phyloP scores from a whole-genome alignment of 768 basidiomycete species.

The Melanogaster broomeanus region DNA sequence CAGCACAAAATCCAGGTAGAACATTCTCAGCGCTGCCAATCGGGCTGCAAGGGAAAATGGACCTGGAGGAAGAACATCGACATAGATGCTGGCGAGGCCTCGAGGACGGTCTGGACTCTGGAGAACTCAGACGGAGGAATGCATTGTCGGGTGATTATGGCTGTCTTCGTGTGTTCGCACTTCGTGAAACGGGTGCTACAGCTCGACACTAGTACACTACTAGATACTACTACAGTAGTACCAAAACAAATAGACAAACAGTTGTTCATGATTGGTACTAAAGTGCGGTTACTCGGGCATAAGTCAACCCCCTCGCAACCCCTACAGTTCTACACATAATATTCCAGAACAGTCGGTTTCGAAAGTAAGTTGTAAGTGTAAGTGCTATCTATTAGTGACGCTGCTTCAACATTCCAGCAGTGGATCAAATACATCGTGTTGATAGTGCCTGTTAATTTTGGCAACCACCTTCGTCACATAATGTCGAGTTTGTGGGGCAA shows the following conservation, averaged over 20 bases:
- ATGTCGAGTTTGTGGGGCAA: too few species aligned
- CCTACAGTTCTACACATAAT: too few species aligned
- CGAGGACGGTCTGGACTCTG: conserved; percentile 67
- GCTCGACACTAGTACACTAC: conserved; percentile 61
- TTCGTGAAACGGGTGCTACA: conserved; percentile 23
- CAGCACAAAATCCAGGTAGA: conserved; percentile 17
- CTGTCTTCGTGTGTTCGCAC: not conserved
- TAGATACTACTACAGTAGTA: too few species aligned
- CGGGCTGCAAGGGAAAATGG: conserved; percentile 86
- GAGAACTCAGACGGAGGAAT: conserved; percentile 81
- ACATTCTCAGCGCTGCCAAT: conserved; percentile 45
- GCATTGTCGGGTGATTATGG: conserved; percentile 64
- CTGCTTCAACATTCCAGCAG: too few species aligned
- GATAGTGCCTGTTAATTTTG: too few species aligned
- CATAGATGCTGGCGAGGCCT: conserved; percentile 76
- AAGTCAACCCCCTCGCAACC: too few species aligned
- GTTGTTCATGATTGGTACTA: conserved; percentile 81
- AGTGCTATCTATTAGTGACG: too few species aligned
- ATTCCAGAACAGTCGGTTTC: too few species aligned
- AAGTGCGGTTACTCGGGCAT: too few species aligned
- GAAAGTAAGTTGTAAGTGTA: too few species aligned
- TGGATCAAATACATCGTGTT: too few species aligned
- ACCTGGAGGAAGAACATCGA: conserved; percentile 95
- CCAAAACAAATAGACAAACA: conserved; percentile 71
- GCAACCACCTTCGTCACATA: too few species aligned